A percentile compares a stretch with the other conserved stretches of the same genome.
Evolutionary conservation across 2,329 filamentous ascomycete species (phyloP).

Genomic region (Rasamsonia emersonii): DNA sequence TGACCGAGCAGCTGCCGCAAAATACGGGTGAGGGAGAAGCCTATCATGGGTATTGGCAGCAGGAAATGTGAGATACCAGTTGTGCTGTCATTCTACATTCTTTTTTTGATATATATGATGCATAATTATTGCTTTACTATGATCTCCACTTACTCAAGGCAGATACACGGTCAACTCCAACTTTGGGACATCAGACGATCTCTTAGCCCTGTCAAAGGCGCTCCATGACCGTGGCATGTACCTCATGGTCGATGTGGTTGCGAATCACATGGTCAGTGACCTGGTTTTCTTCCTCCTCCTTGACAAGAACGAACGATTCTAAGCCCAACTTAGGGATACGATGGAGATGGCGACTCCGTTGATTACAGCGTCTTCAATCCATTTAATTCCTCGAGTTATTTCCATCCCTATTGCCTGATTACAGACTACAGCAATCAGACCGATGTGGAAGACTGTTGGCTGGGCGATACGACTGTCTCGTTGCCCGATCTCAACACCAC

Average conservation of each 20-base stretch:
- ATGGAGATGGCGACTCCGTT: constrained; percentile 38
- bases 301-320: too few species aligned
- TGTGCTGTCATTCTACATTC: constrained; percentile 16
- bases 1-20: constrained; percentile 30
- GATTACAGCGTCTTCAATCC: constrained; percentile 48
- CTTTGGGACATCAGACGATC: constrained; percentile 52
- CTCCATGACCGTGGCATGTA: constrained; percentile 51
- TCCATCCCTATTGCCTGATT: constrained; percentile 51
- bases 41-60: constrained; percentile 45
- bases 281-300: too few species aligned
- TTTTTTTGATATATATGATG: neutral
- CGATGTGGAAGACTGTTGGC: constrained; percentile 44
- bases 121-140: too few species aligned
- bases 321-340: constrained; percentile 35
- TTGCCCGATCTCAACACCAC: constrained; percentile 57
- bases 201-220: constrained; percentile 48
- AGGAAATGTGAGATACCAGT: constrained; percentile 37
- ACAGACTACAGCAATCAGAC: constrained; percentile 45
- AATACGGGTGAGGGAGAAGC: constrained; percentile 32
- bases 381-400: constrained; percentile 51
- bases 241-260: constrained; percentile 53
- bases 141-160: too few species aligned
- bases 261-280: constrained; percentile 50
- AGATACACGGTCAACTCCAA: constrained; percentile 47
- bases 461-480: constrained; percentile 46